Base-by-base conservation (phyloP, 306 rosid genomes). In the Sphenostylis stenocarpa region DNA sequence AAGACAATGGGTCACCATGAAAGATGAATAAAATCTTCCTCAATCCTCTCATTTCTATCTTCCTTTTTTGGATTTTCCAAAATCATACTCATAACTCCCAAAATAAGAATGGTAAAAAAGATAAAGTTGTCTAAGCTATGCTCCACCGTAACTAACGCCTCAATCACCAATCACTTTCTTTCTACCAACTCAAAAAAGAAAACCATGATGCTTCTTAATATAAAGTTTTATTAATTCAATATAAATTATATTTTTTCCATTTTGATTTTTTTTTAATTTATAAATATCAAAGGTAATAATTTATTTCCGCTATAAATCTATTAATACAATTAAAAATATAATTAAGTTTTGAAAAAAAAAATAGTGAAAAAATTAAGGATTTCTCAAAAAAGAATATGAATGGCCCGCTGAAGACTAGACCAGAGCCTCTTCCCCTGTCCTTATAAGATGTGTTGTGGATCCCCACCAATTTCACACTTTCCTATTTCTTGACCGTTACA, bases 401-500 rank as follows among this genome's bases (percentile, higher is more conserved):
- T 56, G 34, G 62, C 57, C 84, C 65, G 17, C 53, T 13, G 36
- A 34, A 33, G 47, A 52, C 19, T 0, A 7, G 17, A 55, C 34
- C 12, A 17, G 6, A 53, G 17, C 10, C 29, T 41, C n/a, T 29
- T 1, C 24, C 70, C 51, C 47, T n/a, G 7, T 41, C 53, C 66
- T 5, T 11, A 29, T 7, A 1, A 4, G 45, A 8, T 38, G 74
- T 52, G 74, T 48, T 52, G 75, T 65, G 75, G 84, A 80, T 80
- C 75, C 76, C 80, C 79, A 65, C 75, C 6, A 64, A 28, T 6
- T 58, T 73, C 56, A 67, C 62, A 16, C 41, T 47, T 72, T 19
- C 56, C 64, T 44, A 69, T 73, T 84, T 15, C 48, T 74, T 64
- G 72, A 80, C 87, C 81, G 87, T 84, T 70, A 33, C 80, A 60